Base-by-base conservation (phyloP, 352 stramenopile species). In the Pythium rishiriense region DNA sequence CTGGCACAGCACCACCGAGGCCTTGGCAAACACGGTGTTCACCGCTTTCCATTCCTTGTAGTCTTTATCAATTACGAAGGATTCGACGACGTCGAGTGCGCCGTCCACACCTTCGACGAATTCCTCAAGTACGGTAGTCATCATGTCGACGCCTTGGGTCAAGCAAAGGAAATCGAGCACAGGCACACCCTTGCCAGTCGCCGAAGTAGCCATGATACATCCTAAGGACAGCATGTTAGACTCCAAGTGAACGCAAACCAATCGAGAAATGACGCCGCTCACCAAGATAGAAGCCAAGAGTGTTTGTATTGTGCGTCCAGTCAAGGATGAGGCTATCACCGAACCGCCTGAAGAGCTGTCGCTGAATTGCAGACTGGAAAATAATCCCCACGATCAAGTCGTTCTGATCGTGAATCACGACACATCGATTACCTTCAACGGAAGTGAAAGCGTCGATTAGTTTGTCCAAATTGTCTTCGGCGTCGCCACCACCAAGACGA, bases 21-120 rank as follows among this genome's bases (percentile, higher is more conserved):
- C 50, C 12, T 22, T 3, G 4, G 47, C 56, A 50, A 70, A 59
- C 3, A 62, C 37, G 1, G 50, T 26, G 0, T 74, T 29, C 9
- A 70, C 21, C 0, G 65, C 52, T 0, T 1, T 2, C 55, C 60
- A 73, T n/a, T 73, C 66, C 1, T 29, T 69, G 19, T 63, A 69
- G 35, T 73, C 66, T 21, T 73, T 73, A 45, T 69, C 66, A 11
- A 73, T 73, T 0, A 73, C 26, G 10, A 72, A 49, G 0, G 65
- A 59, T 12, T 62, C 26, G 2, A 63, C 17, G 11, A 19, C 19
- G 35, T 10, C 17, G 8, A 19, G 15, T 22, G 15, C 24, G 9
- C n/a, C 24, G 24, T 15, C 24, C 7, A 11, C 25, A 25, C 19
- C 26, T 37, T 54, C 48, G 15, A 43, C 48, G 17, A 42, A 43